Conservation (phyloP, 306 rosid species). For the Calophaca sinica region DNA sequence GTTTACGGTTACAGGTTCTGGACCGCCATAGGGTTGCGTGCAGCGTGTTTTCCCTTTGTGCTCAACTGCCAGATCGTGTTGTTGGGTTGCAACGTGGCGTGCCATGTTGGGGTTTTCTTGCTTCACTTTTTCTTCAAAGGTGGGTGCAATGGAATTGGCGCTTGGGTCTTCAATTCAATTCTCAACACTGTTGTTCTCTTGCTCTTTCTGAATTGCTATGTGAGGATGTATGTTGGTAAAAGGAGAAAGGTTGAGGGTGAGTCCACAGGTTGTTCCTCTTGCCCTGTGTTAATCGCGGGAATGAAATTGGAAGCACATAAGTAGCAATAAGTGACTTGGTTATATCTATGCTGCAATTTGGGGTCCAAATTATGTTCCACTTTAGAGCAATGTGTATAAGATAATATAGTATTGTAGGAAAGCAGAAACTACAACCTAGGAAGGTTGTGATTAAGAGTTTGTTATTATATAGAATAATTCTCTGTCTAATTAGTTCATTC, state of each 20-base stretch:
- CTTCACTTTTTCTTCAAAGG: slow-evolving; percentile 68
- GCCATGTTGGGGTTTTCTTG: slow-evolving; percentile 74
- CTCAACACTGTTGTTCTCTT: slow-evolving; percentile 61
- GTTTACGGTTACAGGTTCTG: slow-evolving; percentile 80
- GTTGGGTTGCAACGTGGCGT: slow-evolving; percentile 66
- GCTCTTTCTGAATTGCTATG: slow-evolving; percentile 64
- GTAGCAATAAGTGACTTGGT: background rate
- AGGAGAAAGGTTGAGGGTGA: background rate
- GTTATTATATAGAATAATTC: too few species aligned
- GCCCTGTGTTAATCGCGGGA: background rate
- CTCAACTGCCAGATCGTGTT: slow-evolving; percentile 67
- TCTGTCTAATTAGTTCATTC: too few species aligned
- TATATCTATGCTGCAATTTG: background rate
- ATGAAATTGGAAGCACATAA: background rate
- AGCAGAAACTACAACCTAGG: too few species aligned
- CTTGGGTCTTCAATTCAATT: slow-evolving; percentile 78
- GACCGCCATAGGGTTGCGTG: slow-evolving; percentile 65
- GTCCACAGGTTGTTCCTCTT: background rate
- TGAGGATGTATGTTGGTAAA: slow-evolving; percentile 49
- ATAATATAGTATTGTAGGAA: background rate
- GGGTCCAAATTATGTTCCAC: background rate
- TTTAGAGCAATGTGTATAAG: background rate
- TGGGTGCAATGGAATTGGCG: slow-evolving; percentile 85
- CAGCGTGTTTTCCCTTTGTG: slow-evolving; percentile 74
- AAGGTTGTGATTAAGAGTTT: too few species aligned